Conservation (phyloP, 2,329 filamentous ascomycete genomes). For the Beauveria medogensis region DNA sequence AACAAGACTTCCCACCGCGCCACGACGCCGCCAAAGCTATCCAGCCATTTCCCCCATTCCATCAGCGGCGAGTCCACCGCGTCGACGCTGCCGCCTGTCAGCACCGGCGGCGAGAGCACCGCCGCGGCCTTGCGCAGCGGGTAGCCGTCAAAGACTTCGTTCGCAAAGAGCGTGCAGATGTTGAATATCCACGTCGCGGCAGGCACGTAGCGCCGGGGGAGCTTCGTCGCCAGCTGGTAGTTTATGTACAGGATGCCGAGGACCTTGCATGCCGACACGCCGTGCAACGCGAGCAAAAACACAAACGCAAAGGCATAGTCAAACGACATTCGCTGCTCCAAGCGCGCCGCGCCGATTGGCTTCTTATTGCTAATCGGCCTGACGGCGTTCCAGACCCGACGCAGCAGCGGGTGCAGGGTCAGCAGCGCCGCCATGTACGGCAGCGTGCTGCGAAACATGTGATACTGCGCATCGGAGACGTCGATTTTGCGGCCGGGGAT, state of each 20-base stretch:
- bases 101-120: slow-evolving; percentile 33
- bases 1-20: slow-evolving; percentile 94
- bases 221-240: slow-evolving; percentile 64
- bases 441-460: slow-evolving; percentile 75
- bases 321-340: slow-evolving; percentile 67
- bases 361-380: slow-evolving; percentile 25
- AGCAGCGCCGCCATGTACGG: slow-evolving; percentile 71
- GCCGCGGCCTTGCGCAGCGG: slow-evolving; percentile 55
- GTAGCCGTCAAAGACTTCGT: slow-evolving; percentile 78
- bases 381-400: slow-evolving; percentile 60
- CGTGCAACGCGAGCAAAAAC: slow-evolving; percentile 74
- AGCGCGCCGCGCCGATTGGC: slow-evolving; percentile 45
- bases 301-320: slow-evolving; percentile 75
- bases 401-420: slow-evolving; percentile 68
- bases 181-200: slow-evolving; percentile 84
- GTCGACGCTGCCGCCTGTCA: slow-evolving; percentile 25
- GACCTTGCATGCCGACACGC: slow-evolving; percentile 77
- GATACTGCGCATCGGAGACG: slow-evolving; percentile 82
- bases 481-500: slow-evolving; percentile 89
- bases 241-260: slow-evolving; percentile 73
- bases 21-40: slow-evolving; percentile 75
- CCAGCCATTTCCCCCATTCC: slow-evolving; percentile 63
- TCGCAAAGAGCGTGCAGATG: slow-evolving; percentile 75
- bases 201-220: slow-evolving; percentile 66
- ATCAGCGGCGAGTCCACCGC: slow-evolving; percentile 31